Base-by-base conservation (phyloP, 192 early-diverging fungal genomes). In the Lobosporangium transversale region DNA sequence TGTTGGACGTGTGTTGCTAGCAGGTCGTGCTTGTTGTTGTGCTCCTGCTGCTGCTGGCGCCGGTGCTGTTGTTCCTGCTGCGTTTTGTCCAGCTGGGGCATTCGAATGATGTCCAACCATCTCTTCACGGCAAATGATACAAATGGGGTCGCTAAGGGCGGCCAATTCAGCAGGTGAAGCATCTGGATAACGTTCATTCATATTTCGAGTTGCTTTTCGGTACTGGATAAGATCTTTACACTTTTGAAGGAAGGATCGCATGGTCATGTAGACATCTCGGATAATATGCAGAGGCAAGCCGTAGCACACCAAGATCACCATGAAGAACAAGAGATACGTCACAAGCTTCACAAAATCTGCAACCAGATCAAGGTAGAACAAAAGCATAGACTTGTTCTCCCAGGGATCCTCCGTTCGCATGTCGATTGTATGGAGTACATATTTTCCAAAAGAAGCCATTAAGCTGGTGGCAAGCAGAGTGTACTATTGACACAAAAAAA, bases 71-170 rank as follows among this genome's bases (percentile, higher is more conserved):
- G n/a, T n/a, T n/a, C n/a, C n/a, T n/a, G n/a, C n/a, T n/a, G n/a
- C n/a, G n/a, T n/a, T n/a, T n/a, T n/a, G n/a, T 40, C 29, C 31
- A n/a, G 52, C 29, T n/a, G n/a, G n/a, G 0, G 45, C 42, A 21
- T 62, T 21, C 27, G 43, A 53, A 15, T 73, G 58, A 15, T 58
- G 31, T 23, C 65, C 79, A 3, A 79, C 75, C 98, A 99, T 98
- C 30, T 99, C 98, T 62, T 99, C 98, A 42, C 98, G 82, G 52
- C 98, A 99, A 47, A 99, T 97, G 54, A 99, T 98, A 71, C 98
- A 99, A 3, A 94, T 96, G 9, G 87, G 87, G 49, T 92, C 92
- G 29, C 79, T 90, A 54, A 91, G 83, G 6, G 76, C 51, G 0
- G 84, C 62, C 15, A 99, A 84, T 51, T 98, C 98, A 15, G 87